Evolutionary conservation across 495 filamentous ascomycete genomes (phyloP).

Genomic region (Penicillium steckii): DNA sequence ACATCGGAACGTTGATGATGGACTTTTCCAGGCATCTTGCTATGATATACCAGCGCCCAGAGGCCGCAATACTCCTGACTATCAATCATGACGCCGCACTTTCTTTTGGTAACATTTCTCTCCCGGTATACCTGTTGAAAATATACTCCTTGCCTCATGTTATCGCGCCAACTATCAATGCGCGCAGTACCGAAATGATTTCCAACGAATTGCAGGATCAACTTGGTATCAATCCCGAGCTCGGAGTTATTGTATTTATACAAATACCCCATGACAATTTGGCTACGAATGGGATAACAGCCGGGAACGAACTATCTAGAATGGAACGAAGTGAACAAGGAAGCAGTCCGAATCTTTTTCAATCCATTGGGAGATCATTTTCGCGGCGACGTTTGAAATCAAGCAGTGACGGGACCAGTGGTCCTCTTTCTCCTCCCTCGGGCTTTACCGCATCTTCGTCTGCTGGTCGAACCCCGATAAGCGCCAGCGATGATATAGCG

Average conservation of each 20-base stretch:
- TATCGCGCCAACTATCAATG: constrained; percentile 75
- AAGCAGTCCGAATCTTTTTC: constrained; percentile 32
- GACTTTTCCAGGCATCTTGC: constrained; percentile 51
- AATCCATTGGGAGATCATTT: constrained; percentile 34
- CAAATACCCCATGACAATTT: constrained; percentile 66
- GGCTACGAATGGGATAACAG: constrained; percentile 66
- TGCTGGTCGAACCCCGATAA: constrained; percentile 5
- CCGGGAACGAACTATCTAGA: constrained; percentile 65
- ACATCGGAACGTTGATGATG: background rate
- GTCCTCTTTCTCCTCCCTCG: constrained; percentile 20
- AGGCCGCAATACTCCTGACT: constrained; percentile 68
- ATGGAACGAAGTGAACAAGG: constrained; percentile 44
- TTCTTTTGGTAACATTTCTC: constrained; percentile 67
- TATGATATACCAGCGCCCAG: constrained; percentile 67
- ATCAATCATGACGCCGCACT: constrained; percentile 75
- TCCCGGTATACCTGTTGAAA: constrained; percentile 79
- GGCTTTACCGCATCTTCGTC: constrained; percentile 4
- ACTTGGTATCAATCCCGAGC: constrained; percentile 58
- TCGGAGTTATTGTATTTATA: constrained; percentile 72
- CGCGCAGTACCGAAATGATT: constrained; percentile 74
- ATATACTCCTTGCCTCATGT: constrained; percentile 68
- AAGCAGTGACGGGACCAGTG: constrained; percentile 29
- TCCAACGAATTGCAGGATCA: constrained; percentile 66
- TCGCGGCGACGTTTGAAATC: constrained; percentile 33
- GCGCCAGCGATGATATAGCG: background rate